These are phyloP conservation scores for Xylariaceae sp. DNA, from an alignment of 2,329 filamentous ascomycete genomes.

Conservation along the genomic window DNA sequence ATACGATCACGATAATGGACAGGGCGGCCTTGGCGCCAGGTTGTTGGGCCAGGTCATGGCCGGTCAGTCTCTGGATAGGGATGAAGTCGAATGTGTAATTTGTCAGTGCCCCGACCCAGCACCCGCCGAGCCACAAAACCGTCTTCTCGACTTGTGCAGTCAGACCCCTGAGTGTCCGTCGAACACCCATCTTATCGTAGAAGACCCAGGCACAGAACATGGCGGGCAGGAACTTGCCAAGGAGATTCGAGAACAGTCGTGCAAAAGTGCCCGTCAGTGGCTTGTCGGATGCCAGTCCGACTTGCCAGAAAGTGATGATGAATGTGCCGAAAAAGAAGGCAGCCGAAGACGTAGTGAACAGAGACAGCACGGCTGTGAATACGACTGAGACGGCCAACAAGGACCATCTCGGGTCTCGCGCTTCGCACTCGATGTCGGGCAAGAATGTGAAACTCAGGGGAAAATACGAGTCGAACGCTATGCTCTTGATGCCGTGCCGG, in stretches of 20 bases:
- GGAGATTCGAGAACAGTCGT: slow-evolving; percentile 67
- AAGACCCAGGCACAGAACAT: slow-evolving; percentile 84
- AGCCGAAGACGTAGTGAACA: slow-evolving; percentile 73
- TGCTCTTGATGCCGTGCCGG: slow-evolving; percentile 69
- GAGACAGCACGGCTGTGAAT: slow-evolving; percentile 70
- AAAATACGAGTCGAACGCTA: slow-evolving; percentile 81
- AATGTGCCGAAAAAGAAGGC: slow-evolving; percentile 85
- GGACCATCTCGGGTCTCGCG: slow-evolving; percentile 77
- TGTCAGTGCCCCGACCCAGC: slow-evolving; percentile 85
- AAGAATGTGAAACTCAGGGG: slow-evolving; percentile 81
- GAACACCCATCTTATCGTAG: slow-evolving; percentile 74
- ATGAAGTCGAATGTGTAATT: slow-evolving; percentile 96
- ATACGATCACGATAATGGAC: slow-evolving; percentile 65
- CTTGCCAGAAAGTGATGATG: slow-evolving; percentile 78
- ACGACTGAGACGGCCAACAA: slow-evolving; percentile 74
- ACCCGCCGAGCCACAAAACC: slow-evolving; percentile 80
- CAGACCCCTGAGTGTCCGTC: slow-evolving; percentile 64
- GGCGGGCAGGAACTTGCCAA: slow-evolving; percentile 80
- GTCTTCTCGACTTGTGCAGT: slow-evolving; percentile 86
- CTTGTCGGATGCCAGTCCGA: slow-evolving; percentile 83
- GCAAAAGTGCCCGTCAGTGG: slow-evolving; percentile 64
- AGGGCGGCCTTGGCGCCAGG: slow-evolving; percentile 83
- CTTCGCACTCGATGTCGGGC: slow-evolving; percentile 57
- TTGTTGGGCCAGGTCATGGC: slow-evolving; percentile 81
- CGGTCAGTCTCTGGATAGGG: slow-evolving; percentile 85